A percentile compares a stretch with the other conserved stretches of the same genome.
These are phyloP conservation scores for Boletellus ananiceps DNA, from an alignment of 768 basidiomycete species.

Conservation along the genomic window DNA sequence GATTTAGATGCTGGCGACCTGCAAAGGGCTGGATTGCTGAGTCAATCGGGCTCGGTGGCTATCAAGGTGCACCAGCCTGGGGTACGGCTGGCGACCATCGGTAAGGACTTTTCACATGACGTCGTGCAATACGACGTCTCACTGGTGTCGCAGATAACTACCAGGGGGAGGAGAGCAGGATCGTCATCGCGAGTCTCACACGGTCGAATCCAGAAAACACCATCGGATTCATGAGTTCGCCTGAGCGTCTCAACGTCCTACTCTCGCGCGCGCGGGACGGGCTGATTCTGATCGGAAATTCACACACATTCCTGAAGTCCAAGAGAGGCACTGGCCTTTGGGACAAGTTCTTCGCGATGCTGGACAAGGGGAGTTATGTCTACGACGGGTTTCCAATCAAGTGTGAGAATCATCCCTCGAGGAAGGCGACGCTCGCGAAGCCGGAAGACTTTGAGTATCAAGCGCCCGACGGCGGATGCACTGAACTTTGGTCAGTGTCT, in stretches of 20 bases:
- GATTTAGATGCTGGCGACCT: constrained; percentile 38
- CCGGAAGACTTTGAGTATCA: constrained; percentile 48
- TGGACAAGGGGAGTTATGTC: constrained; percentile 41
- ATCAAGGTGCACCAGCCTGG: constrained; percentile 35
- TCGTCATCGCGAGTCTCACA: constrained; percentile 59
- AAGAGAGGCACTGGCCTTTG: constrained; percentile 52
- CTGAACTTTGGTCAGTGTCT: constrained; percentile 49
- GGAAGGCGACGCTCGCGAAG: constrained; percentile 32
- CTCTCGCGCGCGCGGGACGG: constrained; percentile 65
- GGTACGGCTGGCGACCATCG: constrained; percentile 63
- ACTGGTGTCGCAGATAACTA: constrained; percentile 53
- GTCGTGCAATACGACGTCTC: not conserved
- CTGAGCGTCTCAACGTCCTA: constrained; percentile 70
- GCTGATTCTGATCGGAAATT: constrained; percentile 64
- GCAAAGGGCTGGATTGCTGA: constrained; percentile 51
- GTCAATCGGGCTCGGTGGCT: constrained; percentile 31
- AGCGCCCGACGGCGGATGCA: constrained; percentile 64
- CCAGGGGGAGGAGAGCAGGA: constrained; percentile 71
- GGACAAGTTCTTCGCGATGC: constrained; percentile 43
- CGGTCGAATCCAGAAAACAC: constrained; percentile 51
- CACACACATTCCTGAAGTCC: constrained; percentile 53
- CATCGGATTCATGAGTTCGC: constrained; percentile 70
- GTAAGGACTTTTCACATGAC: constrained; percentile 30
- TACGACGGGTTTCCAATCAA: constrained; percentile 58
- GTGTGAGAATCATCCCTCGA: constrained; percentile 53